Percentiles rank a stretch among this genome's conserved stretches.
phyloP scores from a whole-genome alignment of 192 early-diverging fungal species.

The Entomortierella lignicola region DNA sequence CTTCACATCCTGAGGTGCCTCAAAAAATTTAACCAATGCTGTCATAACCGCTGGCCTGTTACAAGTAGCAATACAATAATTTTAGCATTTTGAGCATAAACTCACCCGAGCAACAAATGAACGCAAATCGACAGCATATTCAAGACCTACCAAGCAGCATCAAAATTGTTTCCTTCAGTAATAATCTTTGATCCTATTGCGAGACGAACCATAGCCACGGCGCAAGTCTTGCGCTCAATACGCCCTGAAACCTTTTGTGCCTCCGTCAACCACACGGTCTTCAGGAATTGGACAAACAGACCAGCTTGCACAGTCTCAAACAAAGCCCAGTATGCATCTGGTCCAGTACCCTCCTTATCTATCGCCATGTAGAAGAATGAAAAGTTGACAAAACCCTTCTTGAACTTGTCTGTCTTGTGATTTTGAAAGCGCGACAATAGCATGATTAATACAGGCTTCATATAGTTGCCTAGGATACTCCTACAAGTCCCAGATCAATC shows the following conservation, averaged over 20 bases:
- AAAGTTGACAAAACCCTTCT: constrained; percentile 75
- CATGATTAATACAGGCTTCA: constrained; percentile 58
- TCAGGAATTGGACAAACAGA: constrained; percentile 74
- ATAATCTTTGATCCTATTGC: constrained; percentile 67
- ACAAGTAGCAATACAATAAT: no score
- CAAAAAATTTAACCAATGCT: constrained; percentile 66
- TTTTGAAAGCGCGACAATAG: constrained; percentile 61
- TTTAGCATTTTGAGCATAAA: no score
- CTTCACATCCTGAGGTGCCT: constrained; percentile 65
- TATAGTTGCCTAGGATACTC: constrained; percentile 57
- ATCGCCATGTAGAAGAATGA: constrained; percentile 72
- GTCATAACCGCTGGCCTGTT: constrained; percentile 64
- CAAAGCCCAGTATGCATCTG: constrained; percentile 60
- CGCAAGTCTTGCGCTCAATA: constrained; percentile 71
- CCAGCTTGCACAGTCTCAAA: constrained; percentile 52
- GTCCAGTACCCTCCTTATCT: constrained; percentile 67
- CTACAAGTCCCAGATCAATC: no score
- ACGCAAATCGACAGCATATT: no score
- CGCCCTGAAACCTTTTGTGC: constrained; percentile 65
- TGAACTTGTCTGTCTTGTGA: constrained; percentile 74
- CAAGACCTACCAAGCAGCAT: constrained; percentile 48
- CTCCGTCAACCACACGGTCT: constrained; percentile 74
- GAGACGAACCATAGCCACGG: constrained; percentile 72
- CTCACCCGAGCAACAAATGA: no score
- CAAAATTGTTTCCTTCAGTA: constrained; percentile 64